Evolutionary conservation across 768 basidiomycete species (phyloP).

Genomic region (Lyophyllum semitale): DNA sequence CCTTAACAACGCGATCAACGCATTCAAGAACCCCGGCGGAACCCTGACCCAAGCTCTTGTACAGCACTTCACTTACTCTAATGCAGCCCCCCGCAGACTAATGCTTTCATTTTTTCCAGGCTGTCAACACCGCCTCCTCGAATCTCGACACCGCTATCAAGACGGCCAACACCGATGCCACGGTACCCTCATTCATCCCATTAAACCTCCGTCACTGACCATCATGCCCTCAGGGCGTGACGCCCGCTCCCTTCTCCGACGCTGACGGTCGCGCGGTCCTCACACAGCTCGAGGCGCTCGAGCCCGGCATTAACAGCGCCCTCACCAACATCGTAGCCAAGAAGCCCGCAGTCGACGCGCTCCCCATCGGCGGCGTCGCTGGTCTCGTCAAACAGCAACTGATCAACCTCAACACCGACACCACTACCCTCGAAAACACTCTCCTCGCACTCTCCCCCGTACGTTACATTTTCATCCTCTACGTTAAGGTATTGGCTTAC

Average conservation of each 20-base stretch:
- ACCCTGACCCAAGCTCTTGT: constrained; percentile 28
- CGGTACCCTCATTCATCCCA: constrained; percentile 15
- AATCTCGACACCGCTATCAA: constrained; percentile 21
- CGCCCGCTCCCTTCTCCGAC: constrained; percentile 21
- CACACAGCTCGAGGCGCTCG: constrained; percentile 20
- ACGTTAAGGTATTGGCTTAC: not conserved
- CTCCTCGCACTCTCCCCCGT: constrained; percentile 25
- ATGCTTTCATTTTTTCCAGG: constrained; percentile 17
- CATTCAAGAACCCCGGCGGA: constrained; percentile 23
- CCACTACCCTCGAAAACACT: constrained; percentile 23
- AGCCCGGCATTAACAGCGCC: constrained; percentile 27
- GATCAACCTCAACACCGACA: constrained; percentile 20
- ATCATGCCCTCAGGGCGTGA: constrained; percentile 11
- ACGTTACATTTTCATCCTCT: not conserved
- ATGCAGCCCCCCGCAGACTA: not conserved
- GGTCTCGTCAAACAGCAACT: constrained; percentile 32
- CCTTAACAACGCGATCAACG: constrained; percentile 30
- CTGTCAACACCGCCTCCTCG: constrained; percentile 29
- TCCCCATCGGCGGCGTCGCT: constrained; percentile 30
- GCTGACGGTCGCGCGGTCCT: constrained; percentile 25
- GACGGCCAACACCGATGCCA: constrained; percentile 26
- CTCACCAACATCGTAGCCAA: constrained; percentile 24
- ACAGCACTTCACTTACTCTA: not conserved
- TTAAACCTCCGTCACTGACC: not conserved
- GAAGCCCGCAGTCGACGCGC: constrained; percentile 26